Base-by-base conservation (phyloP, 495 filamentous ascomycete species). In the Penicillium crystallinum region DNA sequence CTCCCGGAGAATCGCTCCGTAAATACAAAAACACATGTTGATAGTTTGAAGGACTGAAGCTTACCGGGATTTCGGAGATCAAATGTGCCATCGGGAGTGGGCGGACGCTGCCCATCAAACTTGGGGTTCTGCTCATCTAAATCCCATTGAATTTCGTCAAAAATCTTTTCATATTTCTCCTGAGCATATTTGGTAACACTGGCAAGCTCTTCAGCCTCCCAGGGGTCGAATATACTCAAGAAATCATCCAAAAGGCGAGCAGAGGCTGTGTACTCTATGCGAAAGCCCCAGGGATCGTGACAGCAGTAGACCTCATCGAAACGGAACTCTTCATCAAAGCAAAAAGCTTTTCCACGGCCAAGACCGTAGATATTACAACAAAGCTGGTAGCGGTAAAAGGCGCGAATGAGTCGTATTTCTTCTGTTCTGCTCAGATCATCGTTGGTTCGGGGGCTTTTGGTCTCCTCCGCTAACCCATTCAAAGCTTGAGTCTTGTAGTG, bases 331-430 rank as follows among this genome's bases (percentile, higher is more conserved):
- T 11, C 18, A 11, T 21, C 6, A 22, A 12, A 11, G 18, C 17
- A 0, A 15, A 22, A 3, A 12, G 11, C 5, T 11, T 38, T 6
- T 0, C 25, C 14, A 0, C 29, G 31, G 23, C 35, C 33, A n/a
- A 19, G 19, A 14, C 65, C 65, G 27, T 64, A 66, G 9, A 66
- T 46, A 37, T 68, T 63, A 36, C 57, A 54, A 52, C 53, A 63
- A 14, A 63, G 41, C n/a, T 68, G 53, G 41, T 54, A 59, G 43
- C 67, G 60, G 49, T 66, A 70, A 12, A 70, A 46, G 6, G 59
- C 64, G 1, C 65, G 58, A 22, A 59, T 29, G 25, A 65, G 29
- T 18, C 49, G 58, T 18, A 35, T 41, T 17, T 51, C 34, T 31
- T 68, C 67, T 7, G 42, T 55, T n/a, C n/a, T 19, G 19, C 54